Percentiles rank a stretch among this genome's conserved stretches.
Evolutionary conservation across 208 protist genomes (phyloP).

Genomic region (Leishmania martiniquensis): DNA sequence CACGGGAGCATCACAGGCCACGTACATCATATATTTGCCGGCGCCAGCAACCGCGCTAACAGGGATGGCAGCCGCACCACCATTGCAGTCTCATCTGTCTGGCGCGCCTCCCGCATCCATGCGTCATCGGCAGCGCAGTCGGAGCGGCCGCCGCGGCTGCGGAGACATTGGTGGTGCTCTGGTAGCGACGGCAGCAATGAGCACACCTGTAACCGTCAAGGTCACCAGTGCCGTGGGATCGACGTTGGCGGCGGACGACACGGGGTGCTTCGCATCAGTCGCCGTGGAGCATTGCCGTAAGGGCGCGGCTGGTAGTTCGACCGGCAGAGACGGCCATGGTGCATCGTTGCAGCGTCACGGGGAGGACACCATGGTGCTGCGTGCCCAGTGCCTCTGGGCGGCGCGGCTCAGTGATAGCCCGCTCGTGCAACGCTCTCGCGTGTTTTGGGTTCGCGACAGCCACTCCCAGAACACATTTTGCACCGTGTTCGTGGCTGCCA

Average conservation of each 20-base stretch:
- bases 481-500: slow-evolving; percentile 61
- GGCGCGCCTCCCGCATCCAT: background rate
- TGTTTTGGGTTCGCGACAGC: slow-evolving; percentile 43
- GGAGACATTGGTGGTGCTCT: background rate
- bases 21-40: slow-evolving; percentile 12
- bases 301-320: background rate
- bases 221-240: background rate
- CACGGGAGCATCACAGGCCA: background rate
- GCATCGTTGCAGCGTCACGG: background rate
- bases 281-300: background rate
- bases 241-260: background rate
- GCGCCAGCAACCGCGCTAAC: background rate
- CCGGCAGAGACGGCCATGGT: background rate
- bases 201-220: background rate
- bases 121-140: slow-evolving; percentile 1
- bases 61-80: background rate
- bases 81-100: background rate
- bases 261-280: background rate
- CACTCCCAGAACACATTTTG: slow-evolving; percentile 45
- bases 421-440: slow-evolving; percentile 64
- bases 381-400: slow-evolving; percentile 52
- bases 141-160: background rate
- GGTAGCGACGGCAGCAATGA: background rate
- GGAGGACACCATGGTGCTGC: slow-evolving; percentile 30
- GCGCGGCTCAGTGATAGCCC: slow-evolving; percentile 38